Conservation (phyloP, 2,329 filamentous ascomycete species). For the Colletotrichum liaoningense region DNA sequence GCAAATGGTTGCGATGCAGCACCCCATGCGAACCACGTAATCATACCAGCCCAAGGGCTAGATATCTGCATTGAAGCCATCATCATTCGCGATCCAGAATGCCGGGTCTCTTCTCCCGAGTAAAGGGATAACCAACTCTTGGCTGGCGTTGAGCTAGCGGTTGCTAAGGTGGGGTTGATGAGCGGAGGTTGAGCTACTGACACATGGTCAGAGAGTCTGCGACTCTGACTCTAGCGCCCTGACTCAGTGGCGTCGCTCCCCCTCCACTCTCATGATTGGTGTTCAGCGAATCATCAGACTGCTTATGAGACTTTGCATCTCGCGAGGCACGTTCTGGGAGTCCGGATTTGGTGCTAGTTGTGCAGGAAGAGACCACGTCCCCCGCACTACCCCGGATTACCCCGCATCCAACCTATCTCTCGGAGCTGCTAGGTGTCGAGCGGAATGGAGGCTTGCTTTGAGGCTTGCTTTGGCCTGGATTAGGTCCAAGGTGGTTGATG, state of each 20-base stretch:
- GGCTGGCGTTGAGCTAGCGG: background rate
- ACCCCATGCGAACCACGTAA: background rate
- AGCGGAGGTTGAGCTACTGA: constrained; percentile 1
- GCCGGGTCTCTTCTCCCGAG: background rate
- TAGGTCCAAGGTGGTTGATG: background rate
- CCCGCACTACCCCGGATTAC: constrained; percentile 30
- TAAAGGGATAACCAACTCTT: background rate
- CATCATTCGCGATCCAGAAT: background rate
- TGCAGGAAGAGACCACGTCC: background rate
- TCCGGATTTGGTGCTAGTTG: too few species aligned
- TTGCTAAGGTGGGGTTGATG: background rate
- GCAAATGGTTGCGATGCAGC: background rate
- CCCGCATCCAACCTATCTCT: constrained; percentile 4
- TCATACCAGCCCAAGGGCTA: background rate
- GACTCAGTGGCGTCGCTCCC: constrained; percentile 13
- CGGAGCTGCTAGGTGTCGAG: background rate
- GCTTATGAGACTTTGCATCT: background rate
- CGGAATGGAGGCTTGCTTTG: background rate
- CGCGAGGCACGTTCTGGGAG: too few species aligned
- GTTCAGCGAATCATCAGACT: background rate
- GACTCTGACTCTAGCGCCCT: constrained; percentile 27
- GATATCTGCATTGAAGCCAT: background rate
- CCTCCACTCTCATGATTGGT: background rate
- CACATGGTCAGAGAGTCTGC: constrained; percentile 15
- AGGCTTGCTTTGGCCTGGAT: background rate